Conservation (phyloP, 2,329 filamentous ascomycete genomes). For the Alternaria gaisen region DNA sequence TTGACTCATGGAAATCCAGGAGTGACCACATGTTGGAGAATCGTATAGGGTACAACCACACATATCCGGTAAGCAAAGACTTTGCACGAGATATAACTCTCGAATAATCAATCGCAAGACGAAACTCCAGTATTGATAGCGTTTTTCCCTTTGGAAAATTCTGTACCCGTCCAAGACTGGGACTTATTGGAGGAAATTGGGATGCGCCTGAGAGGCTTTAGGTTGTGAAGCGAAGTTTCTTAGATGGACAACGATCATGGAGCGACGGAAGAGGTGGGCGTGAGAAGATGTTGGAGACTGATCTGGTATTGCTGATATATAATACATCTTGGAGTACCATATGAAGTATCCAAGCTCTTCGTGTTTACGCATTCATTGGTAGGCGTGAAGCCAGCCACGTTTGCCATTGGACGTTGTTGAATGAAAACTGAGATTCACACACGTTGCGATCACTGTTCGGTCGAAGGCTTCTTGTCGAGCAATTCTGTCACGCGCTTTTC, state of each 20-base stretch:
- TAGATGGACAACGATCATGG: conserved; percentile 1
- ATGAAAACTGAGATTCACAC: conserved; percentile 15
- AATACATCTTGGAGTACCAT: conserved; percentile 18
- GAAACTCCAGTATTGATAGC: background rate
- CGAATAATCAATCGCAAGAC: conserved; percentile 3
- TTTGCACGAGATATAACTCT: background rate
- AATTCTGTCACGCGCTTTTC: conserved; percentile 24
- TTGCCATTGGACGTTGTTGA: conserved; percentile 18
- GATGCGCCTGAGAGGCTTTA: background rate
- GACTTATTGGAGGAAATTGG: background rate
- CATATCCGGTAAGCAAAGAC: conserved; percentile 47
- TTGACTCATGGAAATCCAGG: conserved; percentile 58
- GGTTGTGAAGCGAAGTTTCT: background rate
- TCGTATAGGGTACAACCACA: conserved; percentile 58
- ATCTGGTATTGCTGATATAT: conserved; percentile 27
- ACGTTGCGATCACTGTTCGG: conserved; percentile 33
- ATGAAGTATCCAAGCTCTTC: conserved; percentile 18
- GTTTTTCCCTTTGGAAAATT: background rate
- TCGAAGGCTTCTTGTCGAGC: conserved; percentile 46
- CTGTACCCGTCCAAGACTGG: background rate
- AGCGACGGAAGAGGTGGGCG: conserved; percentile 3
- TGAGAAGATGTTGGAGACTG: conserved; percentile 13
- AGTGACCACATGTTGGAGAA: conserved; percentile 57
- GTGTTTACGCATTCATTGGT: conserved; percentile 15
- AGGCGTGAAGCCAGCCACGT: conserved; percentile 23